Base-by-base conservation (phyloP, 1,139 yeast species). In the Saccharomyces hybrid region DNA sequence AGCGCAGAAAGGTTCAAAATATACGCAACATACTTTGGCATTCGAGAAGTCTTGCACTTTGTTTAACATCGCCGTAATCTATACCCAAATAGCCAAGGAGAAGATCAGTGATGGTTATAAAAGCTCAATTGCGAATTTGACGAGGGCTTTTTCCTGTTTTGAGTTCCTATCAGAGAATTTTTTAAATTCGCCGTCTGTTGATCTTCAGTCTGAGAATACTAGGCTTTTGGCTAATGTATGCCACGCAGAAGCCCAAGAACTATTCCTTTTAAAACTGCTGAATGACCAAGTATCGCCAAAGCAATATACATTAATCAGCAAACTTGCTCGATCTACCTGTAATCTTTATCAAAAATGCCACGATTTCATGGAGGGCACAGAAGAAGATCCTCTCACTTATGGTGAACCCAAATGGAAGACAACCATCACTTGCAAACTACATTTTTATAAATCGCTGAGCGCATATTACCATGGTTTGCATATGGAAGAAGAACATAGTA, bases 161-260 rank as follows among this genome's bases (percentile, higher is more conserved):
- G 78, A 80, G 58, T 88, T 81, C 62, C 76, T 91, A 38, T 78
- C 85, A 51, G 93, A 88, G 62, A 88, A 87, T 70, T 93, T 93
- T 68, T 73, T 91, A 48, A 95, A 91, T 72, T 95, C 97, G 0
- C 97, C 98, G 0, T 83, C 93, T 5, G 76, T 79, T 3, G 99
- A 93, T 68, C 73, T 91, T 55, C 77, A 80, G 55, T 87, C 86
- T 51, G 81, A 84, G 32, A 83, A 90, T 0, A 82, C 88, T 19
- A 78, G 77, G 52, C 86, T 88, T 50, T 76, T 91, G 54, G 70
- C 78, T 14, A 79, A 78, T 60, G 70, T 91, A 57, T 81, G 84
- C 81, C 75, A 89, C 55, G 95, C 96, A 0, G 97, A 93, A 68
- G 88, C 95, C 2, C 97, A 90, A 67, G 97, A 93, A 62, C 78